These are phyloP conservation scores for Acanthamoeba healyi DNA, from an alignment of 208 protist species.

Conservation along the genomic window DNA sequence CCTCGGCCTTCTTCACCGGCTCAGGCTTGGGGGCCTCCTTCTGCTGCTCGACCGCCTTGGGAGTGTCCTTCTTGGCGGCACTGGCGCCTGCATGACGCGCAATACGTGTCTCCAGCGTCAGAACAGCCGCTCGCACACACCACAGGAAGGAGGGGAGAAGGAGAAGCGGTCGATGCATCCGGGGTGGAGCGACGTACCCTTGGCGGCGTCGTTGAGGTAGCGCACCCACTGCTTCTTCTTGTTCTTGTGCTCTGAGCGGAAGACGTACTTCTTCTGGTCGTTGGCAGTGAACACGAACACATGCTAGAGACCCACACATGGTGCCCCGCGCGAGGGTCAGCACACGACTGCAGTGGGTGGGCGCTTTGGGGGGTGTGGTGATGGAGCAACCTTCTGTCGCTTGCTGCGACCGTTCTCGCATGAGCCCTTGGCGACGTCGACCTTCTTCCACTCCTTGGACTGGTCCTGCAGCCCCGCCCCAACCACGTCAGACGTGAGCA, in stretches of 20 bases:
- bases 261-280: conserved; percentile 13
- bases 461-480: neutral
- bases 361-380: too few species aligned
- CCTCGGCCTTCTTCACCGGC: conserved; percentile 1
- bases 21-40: neutral
- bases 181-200: neutral
- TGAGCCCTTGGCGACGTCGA: neutral
- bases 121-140: too few species aligned
- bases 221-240: conserved; percentile 62
- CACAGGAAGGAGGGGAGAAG: too few species aligned
- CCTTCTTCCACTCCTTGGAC: conserved; percentile 34
- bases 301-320: neutral
- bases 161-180: neutral
- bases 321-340: too few species aligned
- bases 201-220: conserved; percentile 60
- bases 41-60: neutral
- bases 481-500: neutral
- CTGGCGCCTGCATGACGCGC: neutral
- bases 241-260: conserved; percentile 35
- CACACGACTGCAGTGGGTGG: too few species aligned
- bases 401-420: neutral
- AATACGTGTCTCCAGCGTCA: too few species aligned
- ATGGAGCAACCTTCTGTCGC: neutral
- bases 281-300: conserved; percentile 18
- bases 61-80: neutral